phyloP scores from a whole-genome alignment of 2,329 filamentous ascomycete genomes.

The Grosmannia huntii region DNA sequence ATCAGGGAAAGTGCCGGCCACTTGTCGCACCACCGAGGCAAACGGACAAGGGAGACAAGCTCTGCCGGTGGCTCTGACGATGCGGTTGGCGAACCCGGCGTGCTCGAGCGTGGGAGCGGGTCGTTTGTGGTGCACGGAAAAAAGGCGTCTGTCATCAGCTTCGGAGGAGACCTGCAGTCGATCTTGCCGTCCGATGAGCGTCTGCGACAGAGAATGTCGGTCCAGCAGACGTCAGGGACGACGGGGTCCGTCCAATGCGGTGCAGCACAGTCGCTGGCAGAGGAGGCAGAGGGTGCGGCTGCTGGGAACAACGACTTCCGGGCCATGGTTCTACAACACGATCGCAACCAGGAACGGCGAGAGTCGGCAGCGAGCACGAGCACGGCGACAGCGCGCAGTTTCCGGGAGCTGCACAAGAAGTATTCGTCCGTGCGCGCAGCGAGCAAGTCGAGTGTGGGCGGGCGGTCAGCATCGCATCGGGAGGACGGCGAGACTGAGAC shows the following conservation, averaged over 20 bases:
- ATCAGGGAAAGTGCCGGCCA: conserved; percentile 66
- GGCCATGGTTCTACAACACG: conserved; percentile 32
- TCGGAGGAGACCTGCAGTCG: conserved; percentile 78
- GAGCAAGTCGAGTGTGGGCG: conserved; percentile 15
- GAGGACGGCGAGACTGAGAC: conserved; percentile 38
- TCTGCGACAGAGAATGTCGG: conserved; percentile 47
- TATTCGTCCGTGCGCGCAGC: conserved; percentile 41
- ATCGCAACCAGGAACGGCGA: conserved; percentile 34
- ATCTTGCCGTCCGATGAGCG: conserved; percentile 58
- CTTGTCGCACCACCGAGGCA: conserved; percentile 55
- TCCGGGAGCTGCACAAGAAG: conserved; percentile 48
- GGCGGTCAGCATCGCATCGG: conserved; percentile 16
- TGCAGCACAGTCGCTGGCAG: conserved; percentile 14
- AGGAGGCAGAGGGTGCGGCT: neutral
- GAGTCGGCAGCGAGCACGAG: conserved; percentile 52
- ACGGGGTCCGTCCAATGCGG: conserved; percentile 18
- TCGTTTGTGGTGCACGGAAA: conserved; percentile 97
- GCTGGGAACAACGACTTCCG: conserved; percentile 29
- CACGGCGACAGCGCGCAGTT: conserved; percentile 54
- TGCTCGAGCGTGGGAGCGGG: conserved; percentile 64
- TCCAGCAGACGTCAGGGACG: conserved; percentile 18
- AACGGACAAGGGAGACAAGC: conserved; percentile 62
- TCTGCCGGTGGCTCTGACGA: conserved; percentile 45
- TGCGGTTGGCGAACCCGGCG: conserved; percentile 39
- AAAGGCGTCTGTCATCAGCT: conserved; percentile 94